These are phyloP conservation scores for Apiosordaria backusii DNA, from an alignment of 495 filamentous ascomycete genomes.

Conservation along the genomic window DNA sequence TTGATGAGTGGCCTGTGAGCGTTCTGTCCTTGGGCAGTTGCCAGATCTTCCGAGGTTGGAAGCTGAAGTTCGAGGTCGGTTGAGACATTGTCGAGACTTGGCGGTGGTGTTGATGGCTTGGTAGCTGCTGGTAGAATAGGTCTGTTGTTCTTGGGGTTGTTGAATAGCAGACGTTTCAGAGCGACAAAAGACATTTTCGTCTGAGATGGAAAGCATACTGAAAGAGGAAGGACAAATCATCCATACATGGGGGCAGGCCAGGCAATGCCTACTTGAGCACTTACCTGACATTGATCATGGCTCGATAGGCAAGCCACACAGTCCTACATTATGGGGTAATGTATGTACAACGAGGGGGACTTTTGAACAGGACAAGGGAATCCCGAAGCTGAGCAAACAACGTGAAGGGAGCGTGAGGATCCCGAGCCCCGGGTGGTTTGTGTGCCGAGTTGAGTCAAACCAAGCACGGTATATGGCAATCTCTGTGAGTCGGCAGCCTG, in stretches of 20 bases:
- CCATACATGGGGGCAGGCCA: not conserved
- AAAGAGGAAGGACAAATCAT: no score
- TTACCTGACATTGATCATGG: not conserved
- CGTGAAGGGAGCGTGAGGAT: not conserved
- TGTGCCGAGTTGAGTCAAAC: not conserved
- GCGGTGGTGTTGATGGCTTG: not conserved
- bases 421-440: not conserved
- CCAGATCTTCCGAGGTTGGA: not conserved
- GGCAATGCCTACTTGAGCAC: not conserved
- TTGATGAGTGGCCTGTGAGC: constrained; percentile 1
- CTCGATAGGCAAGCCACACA: no score
- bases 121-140: not conserved
- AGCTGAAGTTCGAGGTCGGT: not conserved
- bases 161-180: not conserved
- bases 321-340: not conserved
- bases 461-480: not conserved
- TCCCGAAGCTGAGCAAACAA: not conserved
- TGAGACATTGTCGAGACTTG: not conserved
- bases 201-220: not conserved
- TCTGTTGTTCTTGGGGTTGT: not conserved
- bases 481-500: not conserved
- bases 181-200: not conserved
- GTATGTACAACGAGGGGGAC: not conserved
- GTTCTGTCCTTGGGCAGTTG: not conserved
- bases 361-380: not conserved